These are phyloP conservation scores for Coniochaeta prunicola DNA, from an alignment of 2,329 filamentous ascomycete species.

Conservation along the genomic window DNA sequence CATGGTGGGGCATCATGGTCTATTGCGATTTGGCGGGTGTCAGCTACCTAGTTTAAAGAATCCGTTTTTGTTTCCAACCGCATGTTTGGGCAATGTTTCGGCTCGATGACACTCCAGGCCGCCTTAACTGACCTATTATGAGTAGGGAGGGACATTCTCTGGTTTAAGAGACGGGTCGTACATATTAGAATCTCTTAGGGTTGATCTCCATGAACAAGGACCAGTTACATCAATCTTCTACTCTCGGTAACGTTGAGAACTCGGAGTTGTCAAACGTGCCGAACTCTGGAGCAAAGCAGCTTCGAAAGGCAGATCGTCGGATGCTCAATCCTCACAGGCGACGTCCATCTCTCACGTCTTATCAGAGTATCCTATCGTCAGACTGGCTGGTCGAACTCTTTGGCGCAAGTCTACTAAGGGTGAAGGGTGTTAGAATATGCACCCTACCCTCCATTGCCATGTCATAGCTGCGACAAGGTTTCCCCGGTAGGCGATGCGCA, in stretches of 20 bases:
- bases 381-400: not conserved
- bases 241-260: not conserved
- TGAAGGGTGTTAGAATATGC: not conserved
- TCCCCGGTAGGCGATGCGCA: not conserved
- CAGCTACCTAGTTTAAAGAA: no score
- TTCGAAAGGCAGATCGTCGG: no score
- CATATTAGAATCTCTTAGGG: not conserved
- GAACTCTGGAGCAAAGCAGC: no score
- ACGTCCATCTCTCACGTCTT: not conserved
- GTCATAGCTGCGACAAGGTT: not conserved
- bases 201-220: not conserved
- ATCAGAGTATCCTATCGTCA: not conserved
- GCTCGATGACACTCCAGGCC: no score
- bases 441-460: not conserved
- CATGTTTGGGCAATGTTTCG: not conserved
- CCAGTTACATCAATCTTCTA: not conserved
- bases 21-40: not conserved
- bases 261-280: not conserved
- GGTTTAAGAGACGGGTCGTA: not conserved
- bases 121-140: not conserved
- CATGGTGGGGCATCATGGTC: not conserved
- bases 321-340: no score
- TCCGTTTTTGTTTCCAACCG: not conserved
- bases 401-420: not conserved
- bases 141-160: not conserved